Base-by-base conservation (phyloP, 2,329 filamentous ascomycete species). In the Aspergillus costaricaensis region DNA sequence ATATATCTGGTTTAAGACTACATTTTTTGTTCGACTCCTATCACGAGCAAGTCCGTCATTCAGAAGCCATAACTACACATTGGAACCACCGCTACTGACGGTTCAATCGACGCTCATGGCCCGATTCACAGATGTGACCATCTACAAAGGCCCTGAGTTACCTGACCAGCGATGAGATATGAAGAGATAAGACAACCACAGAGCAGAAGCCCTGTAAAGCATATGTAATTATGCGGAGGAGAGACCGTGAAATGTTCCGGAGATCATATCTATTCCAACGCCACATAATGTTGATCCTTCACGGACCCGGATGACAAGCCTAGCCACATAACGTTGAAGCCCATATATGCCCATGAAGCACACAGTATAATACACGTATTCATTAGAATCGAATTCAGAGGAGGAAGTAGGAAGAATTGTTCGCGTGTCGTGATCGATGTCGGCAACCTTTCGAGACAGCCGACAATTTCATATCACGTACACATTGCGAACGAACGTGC, bases 281-380 rank as follows among this genome's bases (percentile, higher is more conserved):
- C 58, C 59, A 55, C 48, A 58, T 55, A 39, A 61, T 58, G 59
- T 54, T 49, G 53, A 48, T 30, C 50, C 41, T 30, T 43, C 36
- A 56, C 27, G 50, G 21, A 30, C 47, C 32, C 19, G 43, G 50
- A 48, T 50, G 25, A 49, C 38, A 57, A 48, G 21, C 39, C 50
- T 36, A 51, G 59, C 56, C 57, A 62, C 50, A 56, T 36, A 50
- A 50, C 52, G 57, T 53, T 47, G 60, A 60, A 57, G 53, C 59
- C 55, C 51, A 58, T 51, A 59, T 63, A 65, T 60, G 67, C 55
- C 61, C 60, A 56, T 60, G 39, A 66, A 64, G 47, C 61, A 60
- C 58, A 68, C 58, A 64, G 61, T 68, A 70, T 70, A 67, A 66
- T 70, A 70, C 67, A 70, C 41, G 57, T 62, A 60, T 64, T 60